A percentile compares a stretch with the other conserved stretches of the same genome.
Conservation (phyloP, 2,329 filamentous ascomycete species). For the Diaporthe capsici region DNA sequence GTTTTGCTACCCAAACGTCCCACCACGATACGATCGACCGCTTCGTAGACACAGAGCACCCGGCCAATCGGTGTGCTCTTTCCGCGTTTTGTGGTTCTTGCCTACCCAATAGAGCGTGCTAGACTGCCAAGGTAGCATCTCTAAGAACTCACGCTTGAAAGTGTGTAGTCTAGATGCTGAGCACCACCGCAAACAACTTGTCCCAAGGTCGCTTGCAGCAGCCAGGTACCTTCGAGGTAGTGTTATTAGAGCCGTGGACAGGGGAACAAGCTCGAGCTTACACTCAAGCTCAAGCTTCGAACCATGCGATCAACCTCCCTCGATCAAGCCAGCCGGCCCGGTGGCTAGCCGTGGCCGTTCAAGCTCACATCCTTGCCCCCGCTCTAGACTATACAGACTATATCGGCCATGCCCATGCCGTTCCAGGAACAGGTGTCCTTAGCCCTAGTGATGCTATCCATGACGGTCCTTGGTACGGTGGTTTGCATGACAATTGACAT, state of each 20-base stretch:
- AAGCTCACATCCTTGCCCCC: conserved; percentile 36
- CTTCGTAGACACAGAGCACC: background rate
- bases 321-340: conserved; percentile 18
- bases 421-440: conserved; percentile 13
- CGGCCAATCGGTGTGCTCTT: background rate
- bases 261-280: conserved; percentile 27
- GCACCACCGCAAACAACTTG: background rate
- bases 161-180: conserved; percentile 1
- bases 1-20: conserved; percentile 6
- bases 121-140: background rate
- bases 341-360: conserved; percentile 8
- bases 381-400: background rate
- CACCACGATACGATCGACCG: background rate
- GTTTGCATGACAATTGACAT: conserved; percentile 12
- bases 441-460: background rate
- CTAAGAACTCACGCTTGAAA: too few relatives aligned
- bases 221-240: background rate
- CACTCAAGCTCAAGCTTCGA: conserved; percentile 31
- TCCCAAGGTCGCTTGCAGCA: background rate
- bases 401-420: background rate
- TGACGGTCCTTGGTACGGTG: background rate
- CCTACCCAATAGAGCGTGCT: background rate
- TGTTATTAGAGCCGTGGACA: background rate
- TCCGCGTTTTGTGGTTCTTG: background rate
- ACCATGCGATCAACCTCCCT: conserved; percentile 16